Evolutionary conservation across 2,329 filamentous ascomycete species (phyloP).

Genomic region (Orbilia brochopaga): DNA sequence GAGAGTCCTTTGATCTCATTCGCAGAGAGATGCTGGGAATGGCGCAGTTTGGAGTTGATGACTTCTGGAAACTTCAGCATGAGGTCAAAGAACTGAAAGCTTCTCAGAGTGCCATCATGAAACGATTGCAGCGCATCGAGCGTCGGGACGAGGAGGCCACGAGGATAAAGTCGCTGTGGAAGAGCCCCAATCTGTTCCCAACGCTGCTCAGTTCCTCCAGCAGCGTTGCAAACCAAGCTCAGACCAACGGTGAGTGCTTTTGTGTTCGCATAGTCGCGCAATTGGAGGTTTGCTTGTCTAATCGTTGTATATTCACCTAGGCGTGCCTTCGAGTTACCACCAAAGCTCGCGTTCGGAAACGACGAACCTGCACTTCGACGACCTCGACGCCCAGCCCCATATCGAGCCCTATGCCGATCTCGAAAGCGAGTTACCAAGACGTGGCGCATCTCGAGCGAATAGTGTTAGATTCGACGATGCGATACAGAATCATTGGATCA

Average conservation of each 20-base stretch:
- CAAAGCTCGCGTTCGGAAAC: slow-evolving; percentile 48
- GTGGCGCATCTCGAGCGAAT: slow-evolving; percentile 88
- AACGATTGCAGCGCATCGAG: slow-evolving; percentile 68
- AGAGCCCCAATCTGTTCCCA: slow-evolving; percentile 47
- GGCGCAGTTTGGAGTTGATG: slow-evolving; percentile 69
- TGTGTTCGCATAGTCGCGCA: background rate
- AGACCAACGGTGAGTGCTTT: slow-evolving; percentile 42
- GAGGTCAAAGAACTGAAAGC: slow-evolving; percentile 68
- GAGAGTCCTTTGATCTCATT: slow-evolving; percentile 38
- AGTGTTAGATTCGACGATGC: slow-evolving; percentile 98
- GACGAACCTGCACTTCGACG: slow-evolving; percentile 69
- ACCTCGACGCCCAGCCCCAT: slow-evolving; percentile 82
- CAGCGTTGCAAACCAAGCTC: slow-evolving; percentile 48
- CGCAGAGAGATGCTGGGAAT: slow-evolving; percentile 62
- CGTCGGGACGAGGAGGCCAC: slow-evolving; percentile 69
- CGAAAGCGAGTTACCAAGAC: slow-evolving; percentile 81
- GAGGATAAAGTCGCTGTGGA: slow-evolving; percentile 59
- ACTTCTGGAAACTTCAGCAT: slow-evolving; percentile 69
- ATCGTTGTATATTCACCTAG: slow-evolving; percentile 24
- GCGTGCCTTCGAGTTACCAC: slow-evolving; percentile 41
- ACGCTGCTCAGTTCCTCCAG: slow-evolving; percentile 46
- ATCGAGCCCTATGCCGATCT: slow-evolving; percentile 81
- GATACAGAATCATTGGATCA: slow-evolving; percentile 86
- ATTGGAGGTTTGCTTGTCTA: slow-evolving; percentile 1
- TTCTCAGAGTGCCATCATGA: slow-evolving; percentile 67